These are phyloP conservation scores for Ceratocystiopsis minuta DNA, from an alignment of 2,329 filamentous ascomycete species.

Conservation along the genomic window DNA sequence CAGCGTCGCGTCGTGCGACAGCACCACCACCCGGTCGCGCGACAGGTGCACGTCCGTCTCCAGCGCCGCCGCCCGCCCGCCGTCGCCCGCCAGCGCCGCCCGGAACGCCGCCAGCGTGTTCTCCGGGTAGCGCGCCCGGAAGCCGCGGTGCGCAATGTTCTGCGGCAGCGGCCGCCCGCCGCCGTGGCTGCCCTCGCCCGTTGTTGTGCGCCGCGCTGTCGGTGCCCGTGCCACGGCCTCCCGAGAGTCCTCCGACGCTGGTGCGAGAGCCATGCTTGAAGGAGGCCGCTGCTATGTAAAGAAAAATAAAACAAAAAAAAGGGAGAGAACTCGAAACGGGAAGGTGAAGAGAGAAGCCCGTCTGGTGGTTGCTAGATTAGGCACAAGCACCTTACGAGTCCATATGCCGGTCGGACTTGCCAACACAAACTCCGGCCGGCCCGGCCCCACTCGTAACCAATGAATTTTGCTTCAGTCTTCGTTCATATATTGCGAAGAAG, in stretches of 20 bases:
- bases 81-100: conserved; percentile 12
- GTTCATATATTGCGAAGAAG: no score
- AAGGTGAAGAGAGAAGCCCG: background rate
- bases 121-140: conserved; percentile 62
- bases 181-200: no score
- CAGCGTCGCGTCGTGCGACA: conserved; percentile 67
- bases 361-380: no score
- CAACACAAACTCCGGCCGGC: no score
- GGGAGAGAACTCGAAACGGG: background rate
- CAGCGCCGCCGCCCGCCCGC: conserved; percentile 43
- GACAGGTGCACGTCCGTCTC: conserved; percentile 82
- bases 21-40: conserved; percentile 64
- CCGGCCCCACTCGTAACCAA: no score
- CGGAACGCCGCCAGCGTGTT: conserved; percentile 52
- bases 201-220: no score
- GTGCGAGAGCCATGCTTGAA: background rate
- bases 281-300: background rate
- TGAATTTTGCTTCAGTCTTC: no score
- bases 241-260: background rate
- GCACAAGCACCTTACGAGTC: no score
- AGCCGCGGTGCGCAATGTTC: conserved; percentile 62
- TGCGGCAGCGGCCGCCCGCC: conserved; percentile 32
- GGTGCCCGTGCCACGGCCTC: background rate
- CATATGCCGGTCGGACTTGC: no score
- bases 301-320: background rate